phyloP scores from a whole-genome alignment of 148 eudicot genomes.

The Rhododendron kiyosumense region DNA sequence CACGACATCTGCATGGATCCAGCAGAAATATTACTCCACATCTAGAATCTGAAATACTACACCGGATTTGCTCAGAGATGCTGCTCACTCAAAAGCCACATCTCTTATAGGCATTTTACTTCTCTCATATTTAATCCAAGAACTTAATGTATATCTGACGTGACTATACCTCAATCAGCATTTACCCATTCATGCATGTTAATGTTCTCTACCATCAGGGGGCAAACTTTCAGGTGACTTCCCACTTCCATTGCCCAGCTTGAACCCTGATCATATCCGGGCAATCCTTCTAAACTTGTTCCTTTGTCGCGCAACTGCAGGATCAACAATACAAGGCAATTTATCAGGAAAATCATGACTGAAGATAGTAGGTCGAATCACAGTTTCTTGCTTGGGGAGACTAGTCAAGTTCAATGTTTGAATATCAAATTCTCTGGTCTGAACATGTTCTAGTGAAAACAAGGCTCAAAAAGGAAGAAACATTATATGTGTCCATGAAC shows the following conservation, averaged over 20 bases:
- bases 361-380: not conserved
- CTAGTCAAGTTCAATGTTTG: not conserved
- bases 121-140: not conserved
- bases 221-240: constrained; percentile 59
- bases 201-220: constrained; percentile 70
- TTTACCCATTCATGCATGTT: constrained; percentile 64
- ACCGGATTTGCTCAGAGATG: not conserved
- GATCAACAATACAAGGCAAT: constrained; percentile 13
- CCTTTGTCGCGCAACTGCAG: constrained; percentile 59
- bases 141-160: not conserved
- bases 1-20: constrained; percentile 27
- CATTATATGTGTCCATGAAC: not conserved
- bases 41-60: not conserved
- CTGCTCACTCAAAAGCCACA: not conserved
- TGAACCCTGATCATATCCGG: constrained; percentile 69
- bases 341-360: not conserved
- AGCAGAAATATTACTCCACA: not conserved
- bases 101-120: not conserved
- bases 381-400: not conserved
- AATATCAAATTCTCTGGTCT: too few relatives aligned
- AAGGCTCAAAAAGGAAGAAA: not conserved
- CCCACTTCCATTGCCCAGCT: constrained; percentile 98
- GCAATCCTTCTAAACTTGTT: constrained; percentile 34
- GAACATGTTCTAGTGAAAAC: too few relatives aligned
- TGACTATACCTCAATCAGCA: constrained; percentile 64